Evolutionary conservation across 768 basidiomycete genomes (phyloP), one percentile per base, ranked within the genome.

Genomic region (Xanthoconium stramineum): DNA sequence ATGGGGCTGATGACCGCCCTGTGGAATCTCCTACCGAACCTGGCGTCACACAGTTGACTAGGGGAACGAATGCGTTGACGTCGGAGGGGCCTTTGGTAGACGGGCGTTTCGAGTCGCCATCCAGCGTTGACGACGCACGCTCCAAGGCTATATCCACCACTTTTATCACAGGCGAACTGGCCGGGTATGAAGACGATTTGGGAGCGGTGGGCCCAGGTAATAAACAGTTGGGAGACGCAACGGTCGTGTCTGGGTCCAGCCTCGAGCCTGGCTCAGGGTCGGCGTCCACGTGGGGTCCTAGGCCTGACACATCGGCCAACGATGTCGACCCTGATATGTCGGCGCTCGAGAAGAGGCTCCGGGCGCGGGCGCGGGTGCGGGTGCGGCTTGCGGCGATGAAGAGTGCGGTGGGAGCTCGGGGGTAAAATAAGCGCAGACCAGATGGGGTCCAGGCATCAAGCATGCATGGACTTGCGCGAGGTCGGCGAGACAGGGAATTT

Each of bases 361-460:
- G 81, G 50, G 69, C 67, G 49, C 78, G 78, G 61, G 78, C 80
- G 39, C 79, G 74, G 55, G 61, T 83, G 59, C 78, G 74, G 28
- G 74, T 75, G 28, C 77, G 78, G 35, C 74, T 83, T 28, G 77
- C 76, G 20, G 77, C 49, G 38, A 39, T 50, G 38, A 50, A 50
- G 29, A 17, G 17, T 7, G 17, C 33, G 37, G 37, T 14, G 37
- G 33, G 33, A 12, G 5, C 12, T 24, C 24, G 24, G 24, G 24
- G 24, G 24, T 24, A 24, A 4, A 4, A 24, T 24, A 2, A 24
- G 24, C 24, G 24, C 24, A 24, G 24, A 24, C 24, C 4, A 24
- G 24, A 24, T 24, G 24, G 24, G 24, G 24, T 2, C 4, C 24
- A 2, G 4, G 24, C 2, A 24, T 24, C 24, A 24, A 24, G 24